A percentile compares a stretch with the other conserved stretches of the same genome.
phyloP scores from a whole-genome alignment of 805 yeast genomes.

The Suhomyces sp. region DNA sequence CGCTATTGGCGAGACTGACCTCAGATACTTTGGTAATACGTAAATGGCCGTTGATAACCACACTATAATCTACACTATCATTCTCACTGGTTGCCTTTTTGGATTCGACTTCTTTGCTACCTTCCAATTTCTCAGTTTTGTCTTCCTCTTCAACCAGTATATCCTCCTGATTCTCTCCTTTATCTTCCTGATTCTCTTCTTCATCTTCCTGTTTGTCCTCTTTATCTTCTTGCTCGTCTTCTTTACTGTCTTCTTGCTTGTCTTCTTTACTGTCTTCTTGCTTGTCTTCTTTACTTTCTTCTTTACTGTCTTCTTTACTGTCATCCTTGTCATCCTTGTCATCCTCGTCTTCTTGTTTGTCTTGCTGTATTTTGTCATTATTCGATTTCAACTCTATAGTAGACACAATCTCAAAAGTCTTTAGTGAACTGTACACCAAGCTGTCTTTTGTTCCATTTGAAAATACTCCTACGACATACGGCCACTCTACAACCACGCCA shows the following conservation, averaged over 20 bases:
- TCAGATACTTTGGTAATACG: conserved; percentile 1
- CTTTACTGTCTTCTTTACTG: neutral
- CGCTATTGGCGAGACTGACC: neutral
- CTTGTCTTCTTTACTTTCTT: neutral
- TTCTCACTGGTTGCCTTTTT: neutral
- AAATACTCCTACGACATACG: conserved; percentile 33
- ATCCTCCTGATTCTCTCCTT: neutral
- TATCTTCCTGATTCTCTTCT: neutral
- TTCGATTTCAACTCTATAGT: neutral
- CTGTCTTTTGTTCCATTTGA: conserved; percentile 3
- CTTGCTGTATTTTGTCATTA: neutral
- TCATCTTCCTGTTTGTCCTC: neutral
- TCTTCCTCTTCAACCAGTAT: neutral
- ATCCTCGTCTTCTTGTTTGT: neutral
- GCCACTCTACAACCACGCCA: conserved; percentile 36
- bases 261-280: neutral
- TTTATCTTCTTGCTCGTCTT: neutral
- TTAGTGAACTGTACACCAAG: conserved; percentile 24
- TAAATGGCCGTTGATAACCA: neutral
- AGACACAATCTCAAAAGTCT: conserved; percentile 16
- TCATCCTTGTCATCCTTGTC: neutral
- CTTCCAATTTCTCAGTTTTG: neutral
- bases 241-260: neutral
- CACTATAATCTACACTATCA: neutral
- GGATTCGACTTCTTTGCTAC: neutral